Conservation (phyloP, 306 rosid genomes). For the Fagus sylvatica region DNA sequence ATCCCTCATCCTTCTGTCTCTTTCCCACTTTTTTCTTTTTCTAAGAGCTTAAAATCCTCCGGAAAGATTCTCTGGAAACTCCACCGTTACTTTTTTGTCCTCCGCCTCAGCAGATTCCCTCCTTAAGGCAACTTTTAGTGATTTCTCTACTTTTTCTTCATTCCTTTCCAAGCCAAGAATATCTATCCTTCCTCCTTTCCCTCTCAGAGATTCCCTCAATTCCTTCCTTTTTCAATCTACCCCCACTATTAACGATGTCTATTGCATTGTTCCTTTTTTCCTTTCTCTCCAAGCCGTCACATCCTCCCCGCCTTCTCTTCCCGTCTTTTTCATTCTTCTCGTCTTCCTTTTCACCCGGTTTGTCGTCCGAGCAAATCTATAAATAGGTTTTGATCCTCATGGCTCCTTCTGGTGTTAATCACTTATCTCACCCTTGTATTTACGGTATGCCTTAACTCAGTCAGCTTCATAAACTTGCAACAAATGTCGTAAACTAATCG, state of each 20-base stretch:
- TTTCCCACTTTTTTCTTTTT: neutral
- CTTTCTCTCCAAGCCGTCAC: constrained; percentile 41
- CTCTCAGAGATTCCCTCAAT: constrained; percentile 61
- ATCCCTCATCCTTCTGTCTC: neutral
- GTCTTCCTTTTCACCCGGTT: constrained; percentile 17
- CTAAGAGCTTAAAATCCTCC: neutral
- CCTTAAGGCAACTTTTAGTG: constrained; percentile 38
- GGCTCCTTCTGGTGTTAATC: constrained; percentile 71
- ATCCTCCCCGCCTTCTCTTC: constrained; percentile 12
- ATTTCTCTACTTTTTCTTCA: constrained; percentile 49
- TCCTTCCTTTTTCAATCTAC: constrained; percentile 23
- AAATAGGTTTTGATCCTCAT: constrained; percentile 34
- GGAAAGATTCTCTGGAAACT: constrained; percentile 39
- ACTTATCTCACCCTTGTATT: constrained; percentile 85
- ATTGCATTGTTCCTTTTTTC: constrained; percentile 38
- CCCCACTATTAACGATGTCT: constrained; percentile 57
- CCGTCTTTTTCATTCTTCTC: constrained; percentile 48
- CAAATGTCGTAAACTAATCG: neutral
- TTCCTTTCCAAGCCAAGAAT: constrained; percentile 96
- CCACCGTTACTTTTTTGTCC: constrained; percentile 67
- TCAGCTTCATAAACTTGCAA: neutral
- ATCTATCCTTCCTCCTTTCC: constrained; percentile 47
- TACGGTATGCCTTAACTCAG: constrained; percentile 52
- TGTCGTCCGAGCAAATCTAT: constrained; percentile 40
- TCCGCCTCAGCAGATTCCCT: constrained; percentile 79